Evolutionary conservation across 2,329 filamentous ascomycete genomes (phyloP).

Genomic region (Pyrenophora teres): DNA sequence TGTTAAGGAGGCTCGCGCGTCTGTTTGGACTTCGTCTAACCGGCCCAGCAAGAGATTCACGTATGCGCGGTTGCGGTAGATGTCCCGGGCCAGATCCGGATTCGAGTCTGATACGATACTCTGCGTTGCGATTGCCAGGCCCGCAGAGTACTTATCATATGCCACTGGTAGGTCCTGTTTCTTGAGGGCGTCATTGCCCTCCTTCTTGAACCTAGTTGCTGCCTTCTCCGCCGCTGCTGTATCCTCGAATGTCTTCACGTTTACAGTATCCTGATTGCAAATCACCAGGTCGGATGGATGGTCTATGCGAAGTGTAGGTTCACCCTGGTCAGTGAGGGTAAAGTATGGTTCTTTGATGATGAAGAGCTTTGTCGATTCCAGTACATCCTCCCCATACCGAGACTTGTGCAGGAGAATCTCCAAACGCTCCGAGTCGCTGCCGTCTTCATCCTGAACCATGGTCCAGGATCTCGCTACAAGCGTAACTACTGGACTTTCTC

Average conservation of each 20-base stretch:
- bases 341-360: slow-evolving; percentile 63
- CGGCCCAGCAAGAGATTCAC: slow-evolving; percentile 38
- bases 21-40: slow-evolving; percentile 38
- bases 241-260: slow-evolving; percentile 37
- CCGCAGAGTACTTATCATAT: slow-evolving; percentile 40
- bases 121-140: slow-evolving; percentile 29
- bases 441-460: slow-evolving; percentile 44
- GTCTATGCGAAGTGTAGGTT: slow-evolving; percentile 57
- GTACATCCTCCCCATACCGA: slow-evolving; percentile 38
- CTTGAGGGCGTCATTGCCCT: slow-evolving; percentile 42
- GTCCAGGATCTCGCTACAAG: slow-evolving; percentile 42
- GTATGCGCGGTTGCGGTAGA: slow-evolving; percentile 42
- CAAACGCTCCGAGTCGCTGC: slow-evolving; percentile 42
- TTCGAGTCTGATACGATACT: slow-evolving; percentile 18
- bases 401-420: slow-evolving; percentile 35
- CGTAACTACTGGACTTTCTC: slow-evolving; percentile 34
- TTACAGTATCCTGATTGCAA: slow-evolving; percentile 32
- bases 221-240: slow-evolving; percentile 37
- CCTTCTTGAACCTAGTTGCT: slow-evolving; percentile 36
- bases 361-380: slow-evolving; percentile 45
- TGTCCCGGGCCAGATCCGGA: slow-evolving; percentile 37
- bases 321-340: slow-evolving; percentile 49
- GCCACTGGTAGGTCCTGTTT: slow-evolving; percentile 47
- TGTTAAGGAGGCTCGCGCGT: slow-evolving; percentile 36
- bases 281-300: slow-evolving; percentile 58